Base-by-base conservation (phyloP, 2,329 filamentous ascomycete genomes). In the Penicillium sp. region DNA sequence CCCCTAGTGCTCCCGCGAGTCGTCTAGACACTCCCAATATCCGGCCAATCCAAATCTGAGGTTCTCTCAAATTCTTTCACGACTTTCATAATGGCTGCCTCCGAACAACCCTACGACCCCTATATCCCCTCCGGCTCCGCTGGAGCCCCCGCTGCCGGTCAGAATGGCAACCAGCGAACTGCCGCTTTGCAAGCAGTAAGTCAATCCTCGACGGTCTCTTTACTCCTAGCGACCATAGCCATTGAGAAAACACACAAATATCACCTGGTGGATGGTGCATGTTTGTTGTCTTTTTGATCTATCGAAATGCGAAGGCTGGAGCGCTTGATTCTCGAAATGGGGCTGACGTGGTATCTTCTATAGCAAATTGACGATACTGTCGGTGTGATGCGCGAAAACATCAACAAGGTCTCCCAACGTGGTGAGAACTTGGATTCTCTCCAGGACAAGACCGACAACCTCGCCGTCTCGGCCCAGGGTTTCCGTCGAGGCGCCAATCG, bases 301-400 rank as follows among this genome's bases (percentile, higher is more conserved):
- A 15, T 21, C 21, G 17, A 41, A 47, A 36, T 42, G 19, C 19
- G 44, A 49, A 42, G 45, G 49, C 48, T 57, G 27, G 52, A 31
- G 23, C 35, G 10, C 12, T 49, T 44, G 21, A 36, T 52, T 25
- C 25, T 31, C 38, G 35, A 41, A 59, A 55, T 53, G 33, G 42
- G 48, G 64, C 66, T 71, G 58, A 71, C 63, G 49, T 38, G 21
- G n/a, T 21, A 53, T 27, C 33, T 42, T 45, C 55, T 42, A 55
- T 53, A 99, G 94, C 90, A 97, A 96, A 96, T 99, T 78, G 89
- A 97, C 77, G 90, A 93, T 73, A 96, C 93, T 51, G 91, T 97
- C 70, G 89, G 89, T 73, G 90, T 94, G 66, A 97, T 99, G 93
- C 87, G 90, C 71, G 89, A 96, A 77, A 99, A 99, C 81, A 96